Percentiles rank a stretch among this genome's conserved stretches.
Evolutionary conservation across 208 protist genomes (phyloP).

Genomic region (Trichomonas gallinae): DNA sequence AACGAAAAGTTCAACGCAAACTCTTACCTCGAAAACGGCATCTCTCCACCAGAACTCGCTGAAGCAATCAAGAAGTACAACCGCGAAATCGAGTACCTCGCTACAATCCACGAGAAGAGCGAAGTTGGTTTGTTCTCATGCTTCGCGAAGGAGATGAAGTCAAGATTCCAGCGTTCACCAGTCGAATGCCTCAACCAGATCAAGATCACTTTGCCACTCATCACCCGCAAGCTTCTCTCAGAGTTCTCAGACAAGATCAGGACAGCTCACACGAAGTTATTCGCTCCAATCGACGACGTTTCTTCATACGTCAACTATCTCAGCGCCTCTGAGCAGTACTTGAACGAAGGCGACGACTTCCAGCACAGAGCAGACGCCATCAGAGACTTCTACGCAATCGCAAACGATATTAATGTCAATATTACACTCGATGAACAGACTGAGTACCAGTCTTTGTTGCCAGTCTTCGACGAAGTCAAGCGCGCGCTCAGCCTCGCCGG

Average conservation of each 20-base stretch:
- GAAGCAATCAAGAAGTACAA: not conserved
- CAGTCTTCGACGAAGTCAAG: not conserved
- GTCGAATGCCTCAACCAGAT: not conserved
- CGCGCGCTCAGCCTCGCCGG: not conserved
- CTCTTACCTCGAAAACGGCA: not conserved
- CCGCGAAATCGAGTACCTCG: not conserved
- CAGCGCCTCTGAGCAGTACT: not conserved
- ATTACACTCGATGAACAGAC: not conserved
- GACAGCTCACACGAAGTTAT: not conserved
- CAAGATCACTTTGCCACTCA: not conserved
- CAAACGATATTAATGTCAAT: not conserved
- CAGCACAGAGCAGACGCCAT: not conserved
- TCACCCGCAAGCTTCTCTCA: not conserved
- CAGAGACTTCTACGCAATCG: not conserved
- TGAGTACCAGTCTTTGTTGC: not conserved
- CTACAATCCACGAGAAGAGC: not conserved
- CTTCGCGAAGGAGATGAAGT: slow-evolving; percentile 3
- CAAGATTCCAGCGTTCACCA: not conserved
- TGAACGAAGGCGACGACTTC: not conserved
- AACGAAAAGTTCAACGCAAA: not conserved
- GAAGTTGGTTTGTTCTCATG: not conserved
- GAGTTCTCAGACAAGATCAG: not conserved
- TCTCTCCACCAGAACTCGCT: not conserved
- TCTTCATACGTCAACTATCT: not conserved
- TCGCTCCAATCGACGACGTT: not conserved